Evolutionary conservation across 2,329 filamentous ascomycete species (phyloP).

Genomic region (Chalaropsis thielavioides): DNA sequence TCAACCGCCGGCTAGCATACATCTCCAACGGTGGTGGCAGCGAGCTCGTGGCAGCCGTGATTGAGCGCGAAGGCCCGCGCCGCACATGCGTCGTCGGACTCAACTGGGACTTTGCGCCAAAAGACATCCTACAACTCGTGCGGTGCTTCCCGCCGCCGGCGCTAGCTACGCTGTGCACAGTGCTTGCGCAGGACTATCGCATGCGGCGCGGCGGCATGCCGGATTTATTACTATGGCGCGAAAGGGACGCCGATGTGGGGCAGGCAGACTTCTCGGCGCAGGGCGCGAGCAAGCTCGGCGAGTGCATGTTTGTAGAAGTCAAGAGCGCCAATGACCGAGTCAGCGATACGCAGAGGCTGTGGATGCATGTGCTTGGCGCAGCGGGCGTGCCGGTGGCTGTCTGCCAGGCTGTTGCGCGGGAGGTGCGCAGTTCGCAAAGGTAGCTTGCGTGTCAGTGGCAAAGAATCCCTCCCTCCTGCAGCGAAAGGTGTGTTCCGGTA

Average conservation of each 20-base stretch:
- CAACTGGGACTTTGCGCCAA: constrained; percentile 72
- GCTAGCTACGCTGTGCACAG: constrained; percentile 73
- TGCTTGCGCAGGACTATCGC: constrained; percentile 93
- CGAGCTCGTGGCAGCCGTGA: constrained; percentile 50
- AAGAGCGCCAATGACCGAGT: constrained; percentile 82
- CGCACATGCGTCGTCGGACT: constrained; percentile 81
- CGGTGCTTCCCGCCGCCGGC: constrained; percentile 66
- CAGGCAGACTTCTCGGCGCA: background rate
- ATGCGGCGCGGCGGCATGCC: constrained; percentile 69
- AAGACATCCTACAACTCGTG: constrained; percentile 67
- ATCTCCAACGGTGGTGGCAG: constrained; percentile 71
- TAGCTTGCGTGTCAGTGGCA: background rate
- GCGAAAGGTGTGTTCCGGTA: background rate
- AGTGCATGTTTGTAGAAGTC: constrained; percentile 66
- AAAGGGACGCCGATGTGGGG: constrained; percentile 15
- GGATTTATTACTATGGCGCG: constrained; percentile 79
- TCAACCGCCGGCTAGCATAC: constrained; percentile 72
- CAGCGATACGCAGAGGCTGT: constrained; percentile 89
- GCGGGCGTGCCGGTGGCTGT: constrained; percentile 79
- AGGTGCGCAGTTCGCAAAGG: constrained; percentile 21
- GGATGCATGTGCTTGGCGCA: constrained; percentile 84
- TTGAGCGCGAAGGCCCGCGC: constrained; percentile 51
- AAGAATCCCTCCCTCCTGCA: background rate
- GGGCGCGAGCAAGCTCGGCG: constrained; percentile 24
- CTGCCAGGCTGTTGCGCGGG: constrained; percentile 46